Conservation (phyloP, 768 basidiomycete genomes). For the Phlegmacium glaucopus region DNA sequence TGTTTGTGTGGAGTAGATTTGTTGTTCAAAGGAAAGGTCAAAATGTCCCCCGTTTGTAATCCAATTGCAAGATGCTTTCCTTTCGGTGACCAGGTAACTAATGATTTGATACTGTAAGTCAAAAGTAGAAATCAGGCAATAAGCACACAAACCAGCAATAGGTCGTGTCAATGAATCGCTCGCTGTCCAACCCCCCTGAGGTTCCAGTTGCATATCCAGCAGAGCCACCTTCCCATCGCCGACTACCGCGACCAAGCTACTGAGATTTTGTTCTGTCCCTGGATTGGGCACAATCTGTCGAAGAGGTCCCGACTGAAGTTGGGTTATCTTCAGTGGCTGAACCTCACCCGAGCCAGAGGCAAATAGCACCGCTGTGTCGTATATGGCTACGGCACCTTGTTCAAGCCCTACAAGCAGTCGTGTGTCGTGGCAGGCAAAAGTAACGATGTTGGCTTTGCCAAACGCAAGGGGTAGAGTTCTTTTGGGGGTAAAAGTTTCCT, state of each 20-base stretch:
- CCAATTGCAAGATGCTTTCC: slow-evolving; percentile 83
- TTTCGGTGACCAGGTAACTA: slow-evolving; percentile 85
- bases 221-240: slow-evolving; percentile 52
- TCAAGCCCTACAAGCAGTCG: slow-evolving; percentile 57
- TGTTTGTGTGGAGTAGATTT: slow-evolving; percentile 53
- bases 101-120: background rate
- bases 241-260: slow-evolving; percentile 59
- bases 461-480: slow-evolving; percentile 42
- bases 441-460: slow-evolving; percentile 48
- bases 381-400: slow-evolving; percentile 58
- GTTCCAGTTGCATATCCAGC: slow-evolving; percentile 52
- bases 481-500: slow-evolving; percentile 44
- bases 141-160: slow-evolving; percentile 48
- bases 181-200: slow-evolving; percentile 53
- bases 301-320: slow-evolving; percentile 40
- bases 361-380: slow-evolving; percentile 52
- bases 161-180: slow-evolving; percentile 47
- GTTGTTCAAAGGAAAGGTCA: slow-evolving; percentile 60
- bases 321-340: slow-evolving; percentile 46
- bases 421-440: slow-evolving; percentile 58
- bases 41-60: slow-evolving; percentile 63
- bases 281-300: slow-evolving; percentile 66
- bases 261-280: slow-evolving; percentile 45
- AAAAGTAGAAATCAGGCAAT: background rate
- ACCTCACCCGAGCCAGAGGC: slow-evolving; percentile 39